Conservation (phyloP, 2,329 filamentous ascomycete genomes). For the Penicillium glabrum region DNA sequence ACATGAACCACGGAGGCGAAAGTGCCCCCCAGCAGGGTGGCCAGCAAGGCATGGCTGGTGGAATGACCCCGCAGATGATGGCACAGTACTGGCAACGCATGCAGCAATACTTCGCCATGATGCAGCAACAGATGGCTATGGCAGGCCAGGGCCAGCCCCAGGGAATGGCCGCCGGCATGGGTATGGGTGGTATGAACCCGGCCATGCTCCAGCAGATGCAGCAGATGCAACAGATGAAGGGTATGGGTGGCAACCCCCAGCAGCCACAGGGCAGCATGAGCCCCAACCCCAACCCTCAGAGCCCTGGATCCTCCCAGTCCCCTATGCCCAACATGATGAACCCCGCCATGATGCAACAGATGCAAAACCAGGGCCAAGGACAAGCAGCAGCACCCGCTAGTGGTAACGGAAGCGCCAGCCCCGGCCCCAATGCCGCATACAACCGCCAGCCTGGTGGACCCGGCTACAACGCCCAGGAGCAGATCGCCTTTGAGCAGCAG, state of each 20-base stretch:
- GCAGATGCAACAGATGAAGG: conserved; percentile 64
- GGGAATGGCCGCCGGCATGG: conserved; percentile 44
- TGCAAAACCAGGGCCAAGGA: conserved; percentile 47
- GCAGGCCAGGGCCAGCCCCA: conserved; percentile 45
- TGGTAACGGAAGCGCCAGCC: conserved; percentile 37
- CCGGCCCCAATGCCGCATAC: conserved; percentile 54
- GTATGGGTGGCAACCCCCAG: conserved; percentile 21
- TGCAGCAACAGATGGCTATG: conserved; percentile 83
- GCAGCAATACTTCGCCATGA: conserved; percentile 95
- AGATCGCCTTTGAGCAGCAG: conserved; percentile 73
- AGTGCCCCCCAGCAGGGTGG: conserved; percentile 48
- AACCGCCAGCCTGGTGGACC: conserved; percentile 47
- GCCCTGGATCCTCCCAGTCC: conserved; percentile 51
- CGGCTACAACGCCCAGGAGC: conserved; percentile 68
- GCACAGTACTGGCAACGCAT: conserved; percentile 98
- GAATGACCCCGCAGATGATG: conserved; percentile 96
- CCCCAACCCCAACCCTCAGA: conserved; percentile 36
- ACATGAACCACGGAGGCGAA: conserved; percentile 38
- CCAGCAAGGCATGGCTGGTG: conserved; percentile 49
- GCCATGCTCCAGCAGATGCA: conserved; percentile 73
- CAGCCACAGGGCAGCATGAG: conserved; percentile 37
- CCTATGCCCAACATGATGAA: conserved; percentile 61
- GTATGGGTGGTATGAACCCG: conserved; percentile 70
- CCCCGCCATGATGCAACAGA: conserved; percentile 71
- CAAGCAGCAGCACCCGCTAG: conserved; percentile 19